phyloP scores from a whole-genome alignment of 2,329 filamentous ascomycete genomes.

The Penicillium sp. region DNA sequence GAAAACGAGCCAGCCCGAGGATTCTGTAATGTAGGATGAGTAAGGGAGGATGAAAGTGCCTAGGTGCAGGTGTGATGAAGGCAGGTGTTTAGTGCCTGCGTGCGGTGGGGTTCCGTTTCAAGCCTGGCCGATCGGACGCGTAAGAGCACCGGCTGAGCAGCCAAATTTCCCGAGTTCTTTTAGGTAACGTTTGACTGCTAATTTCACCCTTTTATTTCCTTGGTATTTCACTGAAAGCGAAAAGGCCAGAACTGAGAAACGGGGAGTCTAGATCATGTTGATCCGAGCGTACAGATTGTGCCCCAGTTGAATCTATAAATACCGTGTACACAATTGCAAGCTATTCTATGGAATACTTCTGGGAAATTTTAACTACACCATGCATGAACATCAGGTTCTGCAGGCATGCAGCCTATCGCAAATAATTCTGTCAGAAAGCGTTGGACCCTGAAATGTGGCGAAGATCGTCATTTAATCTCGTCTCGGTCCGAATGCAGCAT shows the following conservation, averaged over 20 bases:
- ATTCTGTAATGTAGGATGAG: slow-evolving; percentile 18
- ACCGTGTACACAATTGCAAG: background rate
- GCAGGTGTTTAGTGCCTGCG: slow-evolving; percentile 25
- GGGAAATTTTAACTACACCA: no score
- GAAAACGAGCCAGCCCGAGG: slow-evolving; percentile 27
- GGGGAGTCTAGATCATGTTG: background rate
- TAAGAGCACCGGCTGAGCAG: slow-evolving; percentile 21
- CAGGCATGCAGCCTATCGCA: background rate
- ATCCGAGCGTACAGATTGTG: slow-evolving; percentile 1
- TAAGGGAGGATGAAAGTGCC: slow-evolving; percentile 7
- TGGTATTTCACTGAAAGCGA: no score
- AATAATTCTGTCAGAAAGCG: background rate
- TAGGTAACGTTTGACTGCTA: slow-evolving; percentile 1
- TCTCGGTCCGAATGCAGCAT: slow-evolving; percentile 7
- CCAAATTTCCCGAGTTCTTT: background rate
- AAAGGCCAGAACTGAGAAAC: no score
- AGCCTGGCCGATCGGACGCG: slow-evolving; percentile 29
- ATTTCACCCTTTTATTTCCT: background rate
- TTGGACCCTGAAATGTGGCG: slow-evolving; percentile 5
- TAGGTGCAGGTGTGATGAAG: slow-evolving; percentile 1
- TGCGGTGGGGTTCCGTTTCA: slow-evolving; percentile 32
- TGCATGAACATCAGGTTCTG: background rate
- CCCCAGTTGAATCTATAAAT: background rate
- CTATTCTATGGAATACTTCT: no score
- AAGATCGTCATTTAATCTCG: slow-evolving; percentile 6